Evolutionary conservation across 2,329 filamentous ascomycete species (phyloP).

Genomic region (Tothia fuscella): DNA sequence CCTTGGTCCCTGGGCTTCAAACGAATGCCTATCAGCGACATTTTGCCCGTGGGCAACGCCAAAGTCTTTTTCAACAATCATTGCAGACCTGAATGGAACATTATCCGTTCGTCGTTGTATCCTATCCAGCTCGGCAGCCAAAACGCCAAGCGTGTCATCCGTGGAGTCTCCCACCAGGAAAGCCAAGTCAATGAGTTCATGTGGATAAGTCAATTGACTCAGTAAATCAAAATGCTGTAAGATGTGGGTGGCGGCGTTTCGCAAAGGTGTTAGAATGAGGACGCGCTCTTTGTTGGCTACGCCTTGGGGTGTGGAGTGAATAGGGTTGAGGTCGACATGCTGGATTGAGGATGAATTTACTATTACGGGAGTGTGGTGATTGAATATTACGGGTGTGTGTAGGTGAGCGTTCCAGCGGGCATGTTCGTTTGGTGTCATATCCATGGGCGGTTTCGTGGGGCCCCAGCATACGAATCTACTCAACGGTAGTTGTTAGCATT

Average conservation of each 20-base stretch:
- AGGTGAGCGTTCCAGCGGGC: conserved; percentile 79
- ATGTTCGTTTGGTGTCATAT: conserved; percentile 87
- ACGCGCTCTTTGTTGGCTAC: conserved; percentile 72
- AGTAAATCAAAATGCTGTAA: conserved; percentile 90
- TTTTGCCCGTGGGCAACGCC: conserved; percentile 60
- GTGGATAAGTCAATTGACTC: conserved; percentile 80
- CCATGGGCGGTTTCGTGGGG: conserved; percentile 86
- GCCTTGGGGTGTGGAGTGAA: conserved; percentile 71
- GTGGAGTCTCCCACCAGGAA: conserved; percentile 88
- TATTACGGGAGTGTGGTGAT: conserved; percentile 79
- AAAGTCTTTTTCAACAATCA: conserved; percentile 88
- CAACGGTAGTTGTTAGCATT: neutral
- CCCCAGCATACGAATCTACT: conserved; percentile 93
- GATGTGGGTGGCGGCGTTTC: conserved; percentile 74
- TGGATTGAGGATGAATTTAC: conserved; percentile 72
- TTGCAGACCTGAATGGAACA: conserved; percentile 73
- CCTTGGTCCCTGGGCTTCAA: conserved; percentile 76
- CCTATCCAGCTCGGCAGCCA: conserved; percentile 74
- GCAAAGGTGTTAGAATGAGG: conserved; percentile 82
- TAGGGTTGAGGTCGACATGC: conserved; percentile 70
- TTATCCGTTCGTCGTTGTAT: conserved; percentile 70
- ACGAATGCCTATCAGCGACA: conserved; percentile 74
- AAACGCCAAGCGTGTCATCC: conserved; percentile 82
- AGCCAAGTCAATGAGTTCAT: conserved; percentile 85
- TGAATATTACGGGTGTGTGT: conserved; percentile 89